Percentiles rank a stretch among this genome's conserved stretches.
Conservation (phyloP, 2,329 filamentous ascomycete genomes). For the Ophiostoma novo-ulmi region DNA sequence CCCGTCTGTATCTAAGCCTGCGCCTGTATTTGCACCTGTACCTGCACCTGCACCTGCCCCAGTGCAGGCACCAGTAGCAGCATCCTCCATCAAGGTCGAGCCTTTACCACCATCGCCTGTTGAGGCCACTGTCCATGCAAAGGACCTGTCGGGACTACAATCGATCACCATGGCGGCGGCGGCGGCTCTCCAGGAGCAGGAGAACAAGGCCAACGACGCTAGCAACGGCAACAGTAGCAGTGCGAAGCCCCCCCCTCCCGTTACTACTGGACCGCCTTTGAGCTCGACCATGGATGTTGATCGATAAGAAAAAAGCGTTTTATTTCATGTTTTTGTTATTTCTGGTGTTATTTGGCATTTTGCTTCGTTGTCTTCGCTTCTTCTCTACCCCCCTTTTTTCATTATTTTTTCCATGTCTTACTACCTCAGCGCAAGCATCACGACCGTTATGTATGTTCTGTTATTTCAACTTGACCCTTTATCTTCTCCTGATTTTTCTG, state of each 20-base stretch:
- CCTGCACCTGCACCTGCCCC: neutral
- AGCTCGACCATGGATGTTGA: slow-evolving; percentile 17
- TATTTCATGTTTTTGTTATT: slow-evolving; percentile 1
- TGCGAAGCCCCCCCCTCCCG: neutral
- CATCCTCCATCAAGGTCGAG: neutral
- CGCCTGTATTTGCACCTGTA: neutral
- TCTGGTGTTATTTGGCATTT: slow-evolving; percentile 10
- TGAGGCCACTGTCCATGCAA: neutral
- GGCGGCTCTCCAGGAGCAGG: neutral
- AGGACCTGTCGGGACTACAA: slow-evolving; percentile 10
- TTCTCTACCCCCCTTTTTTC: neutral
- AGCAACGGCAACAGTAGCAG: neutral
- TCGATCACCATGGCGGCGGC: slow-evolving; percentile 19
- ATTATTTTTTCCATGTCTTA: slow-evolving; percentile 8
- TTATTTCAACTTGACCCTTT: neutral
- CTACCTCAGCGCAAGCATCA: slow-evolving; percentile 21
- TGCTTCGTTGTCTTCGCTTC: neutral
- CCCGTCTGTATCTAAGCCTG: neutral
- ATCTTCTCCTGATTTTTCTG: neutral
- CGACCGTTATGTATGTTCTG: slow-evolving; percentile 23
- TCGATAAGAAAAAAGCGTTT: neutral
- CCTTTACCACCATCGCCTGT: neutral
- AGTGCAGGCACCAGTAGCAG: neutral
- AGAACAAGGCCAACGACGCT: neutral
- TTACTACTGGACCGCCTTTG: neutral